Evolutionary conservation across 257 asterid genomes (phyloP).

Genomic region (Thymus quinquecostatus): DNA sequence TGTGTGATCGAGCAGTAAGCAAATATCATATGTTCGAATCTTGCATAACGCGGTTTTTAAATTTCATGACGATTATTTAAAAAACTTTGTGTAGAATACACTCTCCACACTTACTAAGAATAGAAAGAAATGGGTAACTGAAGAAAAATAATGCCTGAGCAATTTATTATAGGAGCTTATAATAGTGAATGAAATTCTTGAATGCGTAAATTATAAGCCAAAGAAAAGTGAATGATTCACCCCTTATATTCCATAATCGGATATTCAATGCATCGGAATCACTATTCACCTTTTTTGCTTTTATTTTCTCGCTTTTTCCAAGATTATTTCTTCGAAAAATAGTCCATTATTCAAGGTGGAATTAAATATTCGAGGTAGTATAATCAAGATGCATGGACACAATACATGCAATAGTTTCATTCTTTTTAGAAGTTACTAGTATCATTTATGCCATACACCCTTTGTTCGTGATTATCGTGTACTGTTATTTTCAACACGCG

Average conservation of each 20-base stretch:
- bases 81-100: not conserved
- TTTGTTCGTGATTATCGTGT: no score
- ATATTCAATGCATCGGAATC: not conserved
- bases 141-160: not conserved
- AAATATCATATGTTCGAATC: no score
- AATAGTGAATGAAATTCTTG: not conserved
- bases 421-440: no score
- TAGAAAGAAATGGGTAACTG: not conserved
- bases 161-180: not conserved
- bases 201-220: slow-evolving; percentile 16
- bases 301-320: not conserved
- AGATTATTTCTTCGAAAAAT: not conserved
- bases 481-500: no score
- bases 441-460: no score
- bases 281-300: not conserved
- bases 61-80: no score
- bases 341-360: not conserved
- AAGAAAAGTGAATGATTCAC: not conserved
- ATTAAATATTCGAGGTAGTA: not conserved
- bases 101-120: not conserved
- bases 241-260: not conserved
- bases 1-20: no score
- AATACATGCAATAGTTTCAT: no score
- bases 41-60: no score
- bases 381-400: no score